Conservation (phyloP, 139 green algal genomes). For the Micromonas commoda region DNA sequence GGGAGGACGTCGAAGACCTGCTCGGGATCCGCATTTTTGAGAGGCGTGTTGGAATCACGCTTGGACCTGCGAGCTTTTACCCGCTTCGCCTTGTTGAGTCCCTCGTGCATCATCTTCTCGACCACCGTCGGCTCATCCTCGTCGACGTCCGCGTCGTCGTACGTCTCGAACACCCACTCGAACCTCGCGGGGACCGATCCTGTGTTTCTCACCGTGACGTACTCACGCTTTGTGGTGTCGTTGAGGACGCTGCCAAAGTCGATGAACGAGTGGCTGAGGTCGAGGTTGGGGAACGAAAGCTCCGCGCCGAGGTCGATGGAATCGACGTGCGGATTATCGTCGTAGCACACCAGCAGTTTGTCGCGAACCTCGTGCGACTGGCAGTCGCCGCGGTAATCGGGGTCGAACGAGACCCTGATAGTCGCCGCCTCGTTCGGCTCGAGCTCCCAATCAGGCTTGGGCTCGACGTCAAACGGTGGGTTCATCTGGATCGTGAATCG, state of each 20-base stretch:
- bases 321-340: slow-evolving; percentile 64
- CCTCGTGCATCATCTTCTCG: too few relatives aligned
- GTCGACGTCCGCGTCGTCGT: too few relatives aligned
- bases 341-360: slow-evolving; percentile 47
- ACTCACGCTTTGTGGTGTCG: slow-evolving; percentile 54
- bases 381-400: slow-evolving; percentile 15
- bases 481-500: slow-evolving; percentile 42
- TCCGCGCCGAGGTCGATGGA: slow-evolving; percentile 52
- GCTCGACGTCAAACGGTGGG: slow-evolving; percentile 58
- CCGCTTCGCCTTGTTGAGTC: too few relatives aligned
- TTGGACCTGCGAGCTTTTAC: too few relatives aligned
- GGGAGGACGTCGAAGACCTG: slow-evolving; percentile 74
- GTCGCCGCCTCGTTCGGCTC: slow-evolving; percentile 45
- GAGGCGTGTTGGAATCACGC: too few relatives aligned
- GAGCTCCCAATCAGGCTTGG: slow-evolving; percentile 41
- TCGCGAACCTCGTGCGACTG: neutral
- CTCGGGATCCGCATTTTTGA: neutral
- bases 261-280: slow-evolving; percentile 36
- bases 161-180: slow-evolving; percentile 52
- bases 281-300: slow-evolving; percentile 67
- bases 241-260: slow-evolving; percentile 66
- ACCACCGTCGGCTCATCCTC: too few relatives aligned
- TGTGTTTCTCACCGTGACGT: slow-evolving; percentile 56
- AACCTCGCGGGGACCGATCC: slow-evolving; percentile 46
- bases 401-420: slow-evolving; percentile 57